phyloP scores from a whole-genome alignment of 805 yeast species.

The Sungouiella thailandica region DNA sequence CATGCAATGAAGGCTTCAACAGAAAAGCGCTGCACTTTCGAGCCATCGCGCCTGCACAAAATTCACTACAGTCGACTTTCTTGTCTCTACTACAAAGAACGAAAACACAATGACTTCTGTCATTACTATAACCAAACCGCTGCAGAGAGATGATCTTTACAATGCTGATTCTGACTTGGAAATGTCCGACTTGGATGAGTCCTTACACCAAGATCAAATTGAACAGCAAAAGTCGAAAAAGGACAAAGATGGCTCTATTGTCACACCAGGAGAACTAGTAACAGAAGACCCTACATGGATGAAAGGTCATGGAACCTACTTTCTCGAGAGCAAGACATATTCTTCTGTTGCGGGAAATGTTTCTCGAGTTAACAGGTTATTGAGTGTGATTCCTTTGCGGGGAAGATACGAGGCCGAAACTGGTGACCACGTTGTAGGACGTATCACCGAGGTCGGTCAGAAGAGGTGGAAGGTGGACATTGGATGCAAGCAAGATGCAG shows the following conservation, averaged over 20 bases:
- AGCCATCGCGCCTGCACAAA: too few species aligned
- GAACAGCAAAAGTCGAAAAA: slow-evolving; percentile 14
- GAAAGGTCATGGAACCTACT: slow-evolving; percentile 97
- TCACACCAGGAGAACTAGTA: slow-evolving; percentile 95
- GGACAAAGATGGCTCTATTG: slow-evolving; percentile 38
- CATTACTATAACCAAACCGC: slow-evolving; percentile 34
- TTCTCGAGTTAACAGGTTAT: slow-evolving; percentile 76
- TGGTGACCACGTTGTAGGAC: slow-evolving; percentile 93
- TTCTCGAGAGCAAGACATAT: slow-evolving; percentile 66
- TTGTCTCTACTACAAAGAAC: too few species aligned
- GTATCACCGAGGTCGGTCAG: slow-evolving; percentile 90
- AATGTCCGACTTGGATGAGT: slow-evolving; percentile 32
- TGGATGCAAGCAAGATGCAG: slow-evolving; percentile 92
- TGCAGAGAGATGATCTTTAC: slow-evolving; percentile 5
- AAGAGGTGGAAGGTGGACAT: slow-evolving; percentile 96
- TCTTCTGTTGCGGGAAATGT: slow-evolving; percentile 93
- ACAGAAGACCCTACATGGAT: slow-evolving; percentile 96
- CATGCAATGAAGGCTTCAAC: too few species aligned
- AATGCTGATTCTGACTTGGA: slow-evolving; percentile 36
- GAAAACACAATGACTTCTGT: slow-evolving; percentile 18
- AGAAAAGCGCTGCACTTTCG: too few species aligned
- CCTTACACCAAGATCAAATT: slow-evolving; percentile 9
- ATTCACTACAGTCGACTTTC: too few species aligned
- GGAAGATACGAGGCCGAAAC: slow-evolving; percentile 92
- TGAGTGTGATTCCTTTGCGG: slow-evolving; percentile 79